phyloP scores from a whole-genome alignment of 192 early-diverging fungal genomes.

The Coemansia sp. region DNA sequence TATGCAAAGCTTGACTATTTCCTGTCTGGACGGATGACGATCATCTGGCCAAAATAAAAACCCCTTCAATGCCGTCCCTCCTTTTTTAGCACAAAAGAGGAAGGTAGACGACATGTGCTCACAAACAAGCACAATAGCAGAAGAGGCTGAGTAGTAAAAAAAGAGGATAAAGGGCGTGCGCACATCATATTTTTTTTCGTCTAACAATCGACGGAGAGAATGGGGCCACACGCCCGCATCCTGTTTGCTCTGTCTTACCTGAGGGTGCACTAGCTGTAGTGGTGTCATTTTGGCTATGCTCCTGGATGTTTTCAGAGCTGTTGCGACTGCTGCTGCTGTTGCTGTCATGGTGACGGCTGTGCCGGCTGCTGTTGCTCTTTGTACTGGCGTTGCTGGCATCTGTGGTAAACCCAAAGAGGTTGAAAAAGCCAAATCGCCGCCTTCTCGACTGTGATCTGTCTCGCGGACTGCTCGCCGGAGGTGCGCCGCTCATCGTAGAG shows the following conservation, averaged over 20 bases:
- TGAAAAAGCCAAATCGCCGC: slow-evolving; percentile 48
- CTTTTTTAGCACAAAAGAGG: neutral
- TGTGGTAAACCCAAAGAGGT: slow-evolving; percentile 43
- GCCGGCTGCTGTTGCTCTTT: slow-evolving; percentile 13
- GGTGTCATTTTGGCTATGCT: slow-evolving; percentile 6
- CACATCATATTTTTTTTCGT: neutral
- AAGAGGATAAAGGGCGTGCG: neutral
- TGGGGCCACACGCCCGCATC: neutral
- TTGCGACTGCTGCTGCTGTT: slow-evolving; percentile 10
- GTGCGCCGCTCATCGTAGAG: slow-evolving; percentile 22
- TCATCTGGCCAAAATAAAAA: neutral
- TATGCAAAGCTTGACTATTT: neutral
- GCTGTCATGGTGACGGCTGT: neutral
- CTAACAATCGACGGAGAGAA: neutral
- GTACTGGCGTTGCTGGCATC: slow-evolving; percentile 11
- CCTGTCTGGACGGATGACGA: neutral
- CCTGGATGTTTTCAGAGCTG: neutral
- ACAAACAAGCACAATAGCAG: slow-evolving; percentile 4
- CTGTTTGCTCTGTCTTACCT: slow-evolving; percentile 4
- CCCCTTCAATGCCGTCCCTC: neutral
- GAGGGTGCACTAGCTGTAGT: neutral
- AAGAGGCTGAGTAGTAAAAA: neutral
- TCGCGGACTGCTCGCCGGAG: slow-evolving; percentile 10
- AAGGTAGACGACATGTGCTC: slow-evolving; percentile 6
- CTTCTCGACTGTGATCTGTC: slow-evolving; percentile 29